These are phyloP conservation scores for Linnemannia exigua DNA, from an alignment of 192 early-diverging fungal species.

Conservation along the genomic window DNA sequence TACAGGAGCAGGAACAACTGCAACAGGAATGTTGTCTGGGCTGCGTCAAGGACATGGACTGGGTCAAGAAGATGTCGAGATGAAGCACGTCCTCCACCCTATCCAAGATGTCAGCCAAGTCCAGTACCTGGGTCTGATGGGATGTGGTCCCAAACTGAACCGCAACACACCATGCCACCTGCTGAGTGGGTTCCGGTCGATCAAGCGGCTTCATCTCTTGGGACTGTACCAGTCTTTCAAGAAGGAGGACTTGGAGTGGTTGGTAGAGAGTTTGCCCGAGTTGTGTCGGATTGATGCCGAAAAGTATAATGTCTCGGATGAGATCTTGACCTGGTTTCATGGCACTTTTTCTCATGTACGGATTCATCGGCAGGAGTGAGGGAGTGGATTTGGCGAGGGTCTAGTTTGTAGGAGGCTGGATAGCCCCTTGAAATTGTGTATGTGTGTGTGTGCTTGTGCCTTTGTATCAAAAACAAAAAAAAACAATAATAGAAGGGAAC, in stretches of 20 bases:
- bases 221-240: slow-evolving; percentile 47
- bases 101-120: slow-evolving; percentile 36
- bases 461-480: not conserved
- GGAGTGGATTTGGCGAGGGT: not conserved
- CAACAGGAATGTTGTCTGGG: not conserved
- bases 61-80: slow-evolving; percentile 15
- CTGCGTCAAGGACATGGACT: not conserved
- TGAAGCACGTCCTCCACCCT: slow-evolving; percentile 28
- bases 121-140: slow-evolving; percentile 49
- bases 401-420: not conserved
- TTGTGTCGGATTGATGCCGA: slow-evolving; percentile 51
- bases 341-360: slow-evolving; percentile 18
- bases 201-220: slow-evolving; percentile 40
- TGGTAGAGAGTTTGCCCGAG: slow-evolving; percentile 34
- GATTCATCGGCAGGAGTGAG: slow-evolving; percentile 34
- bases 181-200: slow-evolving; percentile 33
- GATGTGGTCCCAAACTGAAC: slow-evolving; percentile 32
- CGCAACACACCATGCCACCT: slow-evolving; percentile 1
- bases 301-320: slow-evolving; percentile 45
- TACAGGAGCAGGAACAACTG: not conserved
- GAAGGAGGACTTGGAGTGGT: slow-evolving; percentile 41
- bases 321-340: slow-evolving; percentile 23
- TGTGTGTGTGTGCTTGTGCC: not conserved
- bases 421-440: not conserved
- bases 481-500: not conserved